Base-by-base conservation (phyloP, 2,329 filamentous ascomycete species). In the Diaporthe batatas region DNA sequence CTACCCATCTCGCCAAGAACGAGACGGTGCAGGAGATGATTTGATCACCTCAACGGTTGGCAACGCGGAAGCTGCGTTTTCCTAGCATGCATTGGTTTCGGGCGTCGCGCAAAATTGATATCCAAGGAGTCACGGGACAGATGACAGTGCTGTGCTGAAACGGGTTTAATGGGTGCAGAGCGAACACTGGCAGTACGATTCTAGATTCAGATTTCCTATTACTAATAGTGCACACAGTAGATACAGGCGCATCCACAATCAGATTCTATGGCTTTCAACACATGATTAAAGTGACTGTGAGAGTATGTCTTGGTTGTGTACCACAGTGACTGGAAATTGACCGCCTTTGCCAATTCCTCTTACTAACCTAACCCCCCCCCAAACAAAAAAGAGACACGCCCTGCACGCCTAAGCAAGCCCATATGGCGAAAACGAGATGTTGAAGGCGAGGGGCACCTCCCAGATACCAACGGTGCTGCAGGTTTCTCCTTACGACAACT, bases 1-100 rank as follows among this genome's bases (percentile, higher is more conserved):
- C 78, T 0, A 77, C 76, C 5, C 84, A 86, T 72, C 84, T 83
- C 72, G 65, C 79, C 69, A 79, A 81, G 47, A 86, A 86, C 70
- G 82, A 82, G 0, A 76, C 79, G 8, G 79, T 86, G 8, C 75
- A 78, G 71, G 81, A 83, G 25, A 76, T 84, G 42, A 75, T 85
- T 14, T 10, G 78, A 78, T 64, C 76, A 76, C 11, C 80, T 79
- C 1, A 78, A 79, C 29, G 79, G 79, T 25, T 34, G 42, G 39
- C n/a, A 72, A 39, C 29, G 39, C 23, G 21, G 74, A 62, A 25
- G 76, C 77, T 51, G 16, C 23, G 34, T 68, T 53, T 51, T 69
- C 5, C n/a, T 34, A 62, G 5, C 36, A 18, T 34, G 47, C 62
- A 67, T 67, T 32, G 7, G 12, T 23, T 29, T 53, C 23, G 4